phyloP scores from a whole-genome alignment of 805 yeast species.

The Starmerella stigmatis region DNA sequence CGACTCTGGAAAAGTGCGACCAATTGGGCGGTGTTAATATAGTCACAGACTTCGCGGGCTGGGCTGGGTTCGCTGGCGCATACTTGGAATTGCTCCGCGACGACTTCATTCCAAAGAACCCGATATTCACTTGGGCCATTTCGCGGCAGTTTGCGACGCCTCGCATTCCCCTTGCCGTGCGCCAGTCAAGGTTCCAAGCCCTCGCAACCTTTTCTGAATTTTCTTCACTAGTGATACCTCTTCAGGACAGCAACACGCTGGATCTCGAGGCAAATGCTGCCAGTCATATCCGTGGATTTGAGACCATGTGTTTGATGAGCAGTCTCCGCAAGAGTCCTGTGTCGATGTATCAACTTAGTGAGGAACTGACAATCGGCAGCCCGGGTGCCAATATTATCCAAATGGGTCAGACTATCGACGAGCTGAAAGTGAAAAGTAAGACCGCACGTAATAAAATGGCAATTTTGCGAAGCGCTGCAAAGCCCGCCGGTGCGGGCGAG shows the following conservation, averaged over 20 bases:
- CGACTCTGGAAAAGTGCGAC: conserved; percentile 65
- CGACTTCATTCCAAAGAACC: conserved; percentile 19
- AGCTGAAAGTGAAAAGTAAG: neutral
- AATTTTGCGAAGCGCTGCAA: neutral
- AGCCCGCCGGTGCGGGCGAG: neutral
- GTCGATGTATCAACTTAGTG: conserved; percentile 38
- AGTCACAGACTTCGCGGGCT: conserved; percentile 56
- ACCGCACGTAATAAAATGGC: conserved; percentile 2
- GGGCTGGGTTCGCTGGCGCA: conserved; percentile 67
- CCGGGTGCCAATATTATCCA: conserved; percentile 41
- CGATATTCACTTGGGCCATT: conserved; percentile 21
- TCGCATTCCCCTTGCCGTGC: neutral
- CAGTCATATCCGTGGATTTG: conserved; percentile 31
- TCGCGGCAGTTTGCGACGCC: conserved; percentile 3
- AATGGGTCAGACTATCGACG: conserved; percentile 8
- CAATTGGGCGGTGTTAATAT: conserved; percentile 59
- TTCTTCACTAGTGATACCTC: conserved; percentile 21
- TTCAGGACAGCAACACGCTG: conserved; percentile 9
- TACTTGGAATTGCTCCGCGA: conserved; percentile 51
- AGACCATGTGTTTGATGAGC: conserved; percentile 36
- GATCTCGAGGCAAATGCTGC: conserved; percentile 9
- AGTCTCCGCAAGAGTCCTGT: conserved; percentile 32
- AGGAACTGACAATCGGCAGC: conserved; percentile 35
- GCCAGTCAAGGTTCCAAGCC: conserved; percentile 18
- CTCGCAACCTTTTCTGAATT: conserved; percentile 17